These are phyloP conservation scores for Steccherinum ochraceum DNA, from an alignment of 768 basidiomycete genomes.

Conservation along the genomic window DNA sequence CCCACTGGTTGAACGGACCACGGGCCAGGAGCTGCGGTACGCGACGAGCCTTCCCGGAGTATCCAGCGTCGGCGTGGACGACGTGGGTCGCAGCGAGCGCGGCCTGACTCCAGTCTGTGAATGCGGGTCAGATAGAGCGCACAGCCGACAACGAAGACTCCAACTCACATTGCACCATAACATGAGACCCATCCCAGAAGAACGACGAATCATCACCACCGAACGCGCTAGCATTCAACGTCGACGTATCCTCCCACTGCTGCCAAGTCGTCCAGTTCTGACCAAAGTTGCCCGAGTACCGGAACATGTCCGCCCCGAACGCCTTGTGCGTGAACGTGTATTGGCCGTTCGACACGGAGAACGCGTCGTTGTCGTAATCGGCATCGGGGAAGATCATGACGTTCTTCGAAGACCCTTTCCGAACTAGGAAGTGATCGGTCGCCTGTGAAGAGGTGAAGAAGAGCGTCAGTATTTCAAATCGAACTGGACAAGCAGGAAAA, in stretches of 20 bases:
- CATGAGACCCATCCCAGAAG: conserved; percentile 81
- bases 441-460: conserved; percentile 36
- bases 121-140: conserved; percentile 1
- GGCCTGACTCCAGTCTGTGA: conserved; percentile 70
- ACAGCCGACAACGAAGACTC: background rate
- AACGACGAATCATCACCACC: conserved; percentile 22
- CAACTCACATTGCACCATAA: conserved; percentile 81
- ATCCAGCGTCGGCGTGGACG: conserved; percentile 72
- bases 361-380: conserved; percentile 65
- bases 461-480: background rate
- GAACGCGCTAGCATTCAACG: conserved; percentile 56
- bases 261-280: conserved; percentile 79
- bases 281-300: conserved; percentile 85
- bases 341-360: conserved; percentile 51
- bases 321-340: conserved; percentile 81
- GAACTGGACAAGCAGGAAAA: background rate
- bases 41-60: conserved; percentile 55
- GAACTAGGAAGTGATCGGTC: conserved; percentile 71
- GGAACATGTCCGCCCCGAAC: conserved; percentile 79
- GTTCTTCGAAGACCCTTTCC: conserved; percentile 73
- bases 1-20: conserved; percentile 90
- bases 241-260: conserved; percentile 69
- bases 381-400: conserved; percentile 82
- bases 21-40: conserved; percentile 85
- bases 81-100: conserved; percentile 58